Evolutionary conservation across 345 rosid species (phyloP), one percentile per base, ranked within the genome.

Genomic region (Gossypium thurberi): DNA sequence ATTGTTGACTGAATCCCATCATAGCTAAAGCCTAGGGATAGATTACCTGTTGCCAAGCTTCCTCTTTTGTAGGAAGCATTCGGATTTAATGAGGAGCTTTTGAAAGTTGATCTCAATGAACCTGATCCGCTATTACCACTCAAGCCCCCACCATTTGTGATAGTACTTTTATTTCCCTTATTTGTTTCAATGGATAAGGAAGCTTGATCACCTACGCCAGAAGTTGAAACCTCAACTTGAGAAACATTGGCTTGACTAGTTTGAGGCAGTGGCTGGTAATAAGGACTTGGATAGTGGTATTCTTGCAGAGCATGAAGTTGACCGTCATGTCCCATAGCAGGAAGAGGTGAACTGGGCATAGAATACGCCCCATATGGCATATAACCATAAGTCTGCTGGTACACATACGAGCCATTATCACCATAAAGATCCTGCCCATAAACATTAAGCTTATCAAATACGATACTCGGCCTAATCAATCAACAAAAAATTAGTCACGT

Each of bases 271-370:
- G 60, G 77, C 52, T 78, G 84, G 74, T 84, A 84, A 61, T 82
- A 88, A 70, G 82, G 79, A 70, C 81, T 65, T 8, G 86, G 85
- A 78, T 88, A 88, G 51, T 77, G 85, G 82, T 88, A 88, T 3
- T 86, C 85, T 59, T 86, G 84, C 21, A 81, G 71, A 42, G 79
- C 84, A 69, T 76, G 80, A 43, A 77, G 60, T 63, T 81, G 89
- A 67, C 72, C 75, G 74, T 83, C 86, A 55, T 71, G 71, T 61
- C 77, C 82, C 46, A 76, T 25, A 13, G 76, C 50, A 48, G 81
- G 82, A 62, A 78, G 53, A 26, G 84, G 74, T 37, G 81, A 74
- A 82, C 74, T 69, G 57, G 84, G 63, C 10, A 90, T 40, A 2
- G 85, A 71, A 70, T 81, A 85, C 59, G 81, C 55, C 68, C 90